These are phyloP conservation scores for Fomitopsis pinicola DNA, from an alignment of 1,284 basidiomycete species.

Conservation along the genomic window DNA sequence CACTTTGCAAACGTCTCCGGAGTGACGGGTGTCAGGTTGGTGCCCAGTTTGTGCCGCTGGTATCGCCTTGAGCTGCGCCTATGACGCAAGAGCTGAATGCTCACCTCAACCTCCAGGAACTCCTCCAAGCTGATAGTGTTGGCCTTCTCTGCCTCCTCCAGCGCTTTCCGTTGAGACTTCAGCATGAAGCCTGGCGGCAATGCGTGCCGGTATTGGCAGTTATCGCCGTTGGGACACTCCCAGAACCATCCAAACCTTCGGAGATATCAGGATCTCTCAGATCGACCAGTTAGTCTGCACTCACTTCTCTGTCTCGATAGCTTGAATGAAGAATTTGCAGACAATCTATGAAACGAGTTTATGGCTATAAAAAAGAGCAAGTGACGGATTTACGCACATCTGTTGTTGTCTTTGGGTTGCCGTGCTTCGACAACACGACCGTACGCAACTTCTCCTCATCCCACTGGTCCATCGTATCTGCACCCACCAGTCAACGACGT, in stretches of 20 bases:
- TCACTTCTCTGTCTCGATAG: conserved; percentile 90
- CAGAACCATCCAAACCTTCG: conserved; percentile 88
- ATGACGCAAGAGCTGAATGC: conserved; percentile 15
- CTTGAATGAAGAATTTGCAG: conserved; percentile 96
- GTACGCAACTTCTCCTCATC: conserved; percentile 89
- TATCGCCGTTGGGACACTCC: conserved; percentile 84
- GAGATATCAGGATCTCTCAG: not conserved
- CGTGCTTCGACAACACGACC: conserved; percentile 86
- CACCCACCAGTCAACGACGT: not conserved
- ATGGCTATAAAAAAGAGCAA: not conserved
- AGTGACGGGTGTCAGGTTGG: conserved; percentile 95
- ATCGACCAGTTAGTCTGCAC: conserved; percentile 26
- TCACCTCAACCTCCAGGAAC: conserved; percentile 94
- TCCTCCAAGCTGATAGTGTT: conserved; percentile 93
- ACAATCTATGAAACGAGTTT: conserved; percentile 64
- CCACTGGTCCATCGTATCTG: conserved; percentile 98
- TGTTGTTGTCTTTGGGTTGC: conserved; percentile 90
- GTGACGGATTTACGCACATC: conserved; percentile 55
- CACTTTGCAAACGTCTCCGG: conserved; percentile 89
- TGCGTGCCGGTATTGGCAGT: conserved; percentile 94
- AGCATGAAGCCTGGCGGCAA: conserved; percentile 95
- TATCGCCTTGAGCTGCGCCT: not conserved
- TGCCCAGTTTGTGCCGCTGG: conserved; percentile 90
- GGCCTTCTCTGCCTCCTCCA: conserved; percentile 83
- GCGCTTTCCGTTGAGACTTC: conserved; percentile 86